These are phyloP conservation scores for Termitomyces bulborhizus DNA, from an alignment of 768 basidiomycete genomes.

Conservation along the genomic window DNA sequence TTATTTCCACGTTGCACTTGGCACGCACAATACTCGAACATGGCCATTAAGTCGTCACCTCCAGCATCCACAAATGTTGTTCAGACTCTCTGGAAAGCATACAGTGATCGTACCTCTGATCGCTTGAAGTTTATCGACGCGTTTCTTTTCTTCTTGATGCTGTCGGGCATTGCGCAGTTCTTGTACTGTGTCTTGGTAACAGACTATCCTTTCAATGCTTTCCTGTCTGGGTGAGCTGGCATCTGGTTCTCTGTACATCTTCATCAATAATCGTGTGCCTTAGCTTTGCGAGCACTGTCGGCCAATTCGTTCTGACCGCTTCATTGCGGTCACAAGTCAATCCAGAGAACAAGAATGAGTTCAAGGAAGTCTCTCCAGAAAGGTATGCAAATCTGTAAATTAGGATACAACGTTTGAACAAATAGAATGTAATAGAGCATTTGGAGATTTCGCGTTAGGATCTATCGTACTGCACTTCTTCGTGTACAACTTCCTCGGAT, in stretches of 20 bases:
- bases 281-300: constrained; percentile 90
- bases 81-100: constrained; percentile 66
- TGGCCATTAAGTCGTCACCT: constrained; percentile 30
- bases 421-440: constrained; percentile 58
- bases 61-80: constrained; percentile 34
- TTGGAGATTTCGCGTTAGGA: constrained; percentile 94
- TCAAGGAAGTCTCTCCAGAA: constrained; percentile 91
- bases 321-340: constrained; percentile 91
- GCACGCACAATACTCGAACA: constrained; percentile 11
- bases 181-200: constrained; percentile 87
- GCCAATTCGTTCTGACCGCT: constrained; percentile 94
- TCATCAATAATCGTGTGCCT: not conserved
- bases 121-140: constrained; percentile 92
- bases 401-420: not conserved
- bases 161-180: constrained; percentile 89
- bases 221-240: constrained; percentile 80
- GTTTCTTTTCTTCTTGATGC: constrained; percentile 87
- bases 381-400: constrained; percentile 44
- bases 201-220: constrained; percentile 96
- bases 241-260: not conserved
- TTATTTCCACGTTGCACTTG: constrained; percentile 27
- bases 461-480: constrained; percentile 97
- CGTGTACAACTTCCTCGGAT: constrained; percentile 97
- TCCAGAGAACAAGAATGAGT: constrained; percentile 73
- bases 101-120: constrained; percentile 69